Conservation (phyloP, 495 filamentous ascomycete genomes). For the Evernia prunastri region DNA sequence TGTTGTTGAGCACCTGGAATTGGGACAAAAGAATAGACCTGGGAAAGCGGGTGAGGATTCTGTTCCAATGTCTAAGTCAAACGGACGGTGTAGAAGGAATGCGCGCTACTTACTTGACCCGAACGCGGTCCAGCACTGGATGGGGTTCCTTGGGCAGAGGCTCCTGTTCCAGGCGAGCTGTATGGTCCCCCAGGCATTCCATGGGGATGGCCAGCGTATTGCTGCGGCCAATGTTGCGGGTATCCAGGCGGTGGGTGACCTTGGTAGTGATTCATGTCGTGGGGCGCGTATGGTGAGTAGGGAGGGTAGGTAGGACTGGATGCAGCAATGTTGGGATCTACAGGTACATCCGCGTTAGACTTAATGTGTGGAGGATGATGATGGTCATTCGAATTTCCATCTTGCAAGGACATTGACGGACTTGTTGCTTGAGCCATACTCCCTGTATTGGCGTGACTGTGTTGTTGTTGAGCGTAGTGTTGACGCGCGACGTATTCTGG, state of each 20-base stretch:
- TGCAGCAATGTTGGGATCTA: constrained; percentile 96
- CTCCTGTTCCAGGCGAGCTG: constrained; percentile 53
- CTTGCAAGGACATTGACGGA: constrained; percentile 81
- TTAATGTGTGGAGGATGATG: constrained; percentile 61
- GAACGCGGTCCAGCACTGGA: constrained; percentile 57
- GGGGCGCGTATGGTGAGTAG: constrained; percentile 82
- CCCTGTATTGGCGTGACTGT: constrained; percentile 72
- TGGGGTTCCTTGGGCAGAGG: constrained; percentile 51
- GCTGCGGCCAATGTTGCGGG: constrained; percentile 65
- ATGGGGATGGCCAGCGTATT: constrained; percentile 60
- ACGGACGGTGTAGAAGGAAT: constrained; percentile 24
- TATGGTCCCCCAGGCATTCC: constrained; percentile 58
- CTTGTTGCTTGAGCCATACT: constrained; percentile 97
- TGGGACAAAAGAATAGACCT: constrained; percentile 98
- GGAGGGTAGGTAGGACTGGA: constrained; percentile 85
- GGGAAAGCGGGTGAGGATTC: constrained; percentile 45
- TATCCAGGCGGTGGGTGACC: constrained; percentile 50
- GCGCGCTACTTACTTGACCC: constrained; percentile 59
- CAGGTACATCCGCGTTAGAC: constrained; percentile 93
- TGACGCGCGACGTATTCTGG: constrained; percentile 63
- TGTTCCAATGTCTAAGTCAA: constrained; percentile 27
- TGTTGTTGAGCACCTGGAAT: constrained; percentile 97
- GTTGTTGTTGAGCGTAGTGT: constrained; percentile 40
- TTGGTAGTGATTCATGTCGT: constrained; percentile 72
- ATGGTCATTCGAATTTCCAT: constrained; percentile 65